Percentiles rank a stretch among this genome's conserved stretches.
These are phyloP conservation scores for Neurospora tetrasperma DNA, from an alignment of 495 filamentous ascomycete genomes.

Conservation along the genomic window DNA sequence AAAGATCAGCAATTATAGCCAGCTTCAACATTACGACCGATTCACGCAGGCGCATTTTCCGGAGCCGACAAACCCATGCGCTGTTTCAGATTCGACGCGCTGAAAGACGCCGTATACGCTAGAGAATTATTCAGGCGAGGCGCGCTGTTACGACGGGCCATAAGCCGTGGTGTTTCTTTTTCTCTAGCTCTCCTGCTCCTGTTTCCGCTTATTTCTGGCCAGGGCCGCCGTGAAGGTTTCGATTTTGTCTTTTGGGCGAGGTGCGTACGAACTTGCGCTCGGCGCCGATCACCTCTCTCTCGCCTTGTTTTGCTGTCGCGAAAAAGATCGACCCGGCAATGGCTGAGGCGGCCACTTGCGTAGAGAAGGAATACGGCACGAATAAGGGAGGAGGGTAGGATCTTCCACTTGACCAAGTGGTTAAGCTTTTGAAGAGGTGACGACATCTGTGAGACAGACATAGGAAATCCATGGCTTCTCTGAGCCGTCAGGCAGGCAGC, in stretches of 20 bases:
- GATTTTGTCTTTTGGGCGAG: conserved; percentile 11
- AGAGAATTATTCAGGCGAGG: conserved; percentile 7
- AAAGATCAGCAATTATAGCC: neutral
- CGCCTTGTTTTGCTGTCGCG: conserved; percentile 12
- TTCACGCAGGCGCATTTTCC: conserved; percentile 21
- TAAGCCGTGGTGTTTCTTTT: conserved; percentile 14
- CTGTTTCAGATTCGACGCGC: conserved; percentile 15
- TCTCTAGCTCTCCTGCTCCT: neutral
- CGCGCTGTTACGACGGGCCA: conserved; percentile 16
- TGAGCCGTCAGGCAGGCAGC: neutral
- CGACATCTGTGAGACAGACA: neutral
- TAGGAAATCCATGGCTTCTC: neutral
- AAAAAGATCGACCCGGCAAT: conserved; percentile 13
- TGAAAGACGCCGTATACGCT: conserved; percentile 20
- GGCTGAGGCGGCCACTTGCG: conserved; percentile 6
- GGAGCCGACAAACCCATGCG: conserved; percentile 11
- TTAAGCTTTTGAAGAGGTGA: neutral
- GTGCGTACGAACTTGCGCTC: conserved; percentile 9
- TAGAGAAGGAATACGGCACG: conserved; percentile 6
- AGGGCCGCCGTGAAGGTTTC: neutral
- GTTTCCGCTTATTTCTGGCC: neutral
- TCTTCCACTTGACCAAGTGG: conserved; percentile 8
- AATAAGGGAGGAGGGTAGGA: neutral
- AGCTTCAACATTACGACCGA: conserved; percentile 6
- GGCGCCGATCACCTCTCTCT: conserved; percentile 4